Percentiles rank a stretch among this genome's conserved stretches.
phyloP scores from a whole-genome alignment of 176 grass and related monocot genomes.

The Raddia guianensis region DNA sequence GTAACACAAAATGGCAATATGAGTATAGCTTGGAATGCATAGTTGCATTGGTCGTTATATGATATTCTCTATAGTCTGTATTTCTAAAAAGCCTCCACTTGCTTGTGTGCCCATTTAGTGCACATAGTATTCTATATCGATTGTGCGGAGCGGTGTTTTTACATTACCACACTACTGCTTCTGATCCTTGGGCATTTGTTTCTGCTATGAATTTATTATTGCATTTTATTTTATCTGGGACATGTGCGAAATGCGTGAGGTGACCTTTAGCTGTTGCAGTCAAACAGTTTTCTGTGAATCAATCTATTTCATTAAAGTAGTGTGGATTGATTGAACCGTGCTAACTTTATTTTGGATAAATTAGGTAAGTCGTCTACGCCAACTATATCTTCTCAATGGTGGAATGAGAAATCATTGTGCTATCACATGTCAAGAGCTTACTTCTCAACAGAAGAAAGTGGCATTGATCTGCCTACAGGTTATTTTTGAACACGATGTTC shows the following conservation, averaged over 20 bases:
- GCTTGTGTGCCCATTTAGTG: not conserved
- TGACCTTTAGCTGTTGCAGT: conserved; percentile 17
- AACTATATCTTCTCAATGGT: conserved; percentile 39
- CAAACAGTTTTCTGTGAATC: not conserved
- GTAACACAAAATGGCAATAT: not conserved
- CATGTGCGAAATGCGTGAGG: not conserved
- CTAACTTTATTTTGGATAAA: conserved; percentile 38
- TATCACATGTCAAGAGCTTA: conserved; percentile 35
- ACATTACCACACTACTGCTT: not conserved
- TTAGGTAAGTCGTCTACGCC: conserved; percentile 45
- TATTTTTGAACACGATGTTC: conserved; percentile 7
- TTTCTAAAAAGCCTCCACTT: not conserved
- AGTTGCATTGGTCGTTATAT: not conserved
- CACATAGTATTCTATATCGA: not conserved
- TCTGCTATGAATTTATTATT: not conserved
- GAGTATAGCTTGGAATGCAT: not conserved
- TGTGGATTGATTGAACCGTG: conserved; percentile 5
- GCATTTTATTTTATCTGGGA: not conserved
- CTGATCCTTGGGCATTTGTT: not conserved
- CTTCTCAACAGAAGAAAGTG: conserved; percentile 74
- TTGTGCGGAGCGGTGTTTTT: not conserved
- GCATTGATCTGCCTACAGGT: conserved; percentile 60
- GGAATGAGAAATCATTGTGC: conserved; percentile 36
- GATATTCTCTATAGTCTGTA: not conserved
- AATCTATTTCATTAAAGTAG: not conserved